Base-by-base conservation (phyloP, 306 rosid genomes). In the Macrotyloma uniflorum region DNA sequence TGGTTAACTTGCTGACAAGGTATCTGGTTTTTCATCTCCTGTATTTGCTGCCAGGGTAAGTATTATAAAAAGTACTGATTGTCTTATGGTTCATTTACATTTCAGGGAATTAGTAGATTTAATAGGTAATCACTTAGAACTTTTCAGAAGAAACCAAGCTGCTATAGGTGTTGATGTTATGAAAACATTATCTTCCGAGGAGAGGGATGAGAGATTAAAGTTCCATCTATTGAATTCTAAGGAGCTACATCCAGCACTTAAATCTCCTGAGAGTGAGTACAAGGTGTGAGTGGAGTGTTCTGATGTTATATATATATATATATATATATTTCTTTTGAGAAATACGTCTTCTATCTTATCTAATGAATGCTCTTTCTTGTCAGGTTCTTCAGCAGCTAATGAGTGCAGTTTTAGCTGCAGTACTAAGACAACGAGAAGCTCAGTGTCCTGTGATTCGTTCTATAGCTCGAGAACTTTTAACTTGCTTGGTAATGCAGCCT, bases 201-300 rank as follows among this genome's bases (percentile, higher is more conserved):
- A 96, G 90, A 91, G 98, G 81, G 98, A 96, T 72, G 97, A 93
- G 53, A 93, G 98, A 84, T 80, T 96, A 80, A 96, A 96, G 83
- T 89, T 87, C 72, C 94, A 93, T 84, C 84, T 96, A 51, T 83
- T 90, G 90, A 83, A 87, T 83, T 88, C 98, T 14, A 91, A 86
- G 91, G 98, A 93, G 93, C 98, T 96, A 69, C 98, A 96, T 87
- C 99, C 99, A 28, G 97, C 99, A 5, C 74, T 96, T 75, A 69
- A 89, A 80, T 96, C 99, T 87, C 91, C 97, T 15, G 99, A 88
- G 97, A 93, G 98, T 90, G 98, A 96, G 99, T 91, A 93, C 97
- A 96, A 96, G 99, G 99, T 96, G 98, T 90, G 99, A 85, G 96
- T 91, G 96, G 91, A 84, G 89, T 79, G 88, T 88, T 86, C 84